phyloP scores from a whole-genome alignment of 1,284 basidiomycete species.

The Rhodotorula sp. region DNA sequence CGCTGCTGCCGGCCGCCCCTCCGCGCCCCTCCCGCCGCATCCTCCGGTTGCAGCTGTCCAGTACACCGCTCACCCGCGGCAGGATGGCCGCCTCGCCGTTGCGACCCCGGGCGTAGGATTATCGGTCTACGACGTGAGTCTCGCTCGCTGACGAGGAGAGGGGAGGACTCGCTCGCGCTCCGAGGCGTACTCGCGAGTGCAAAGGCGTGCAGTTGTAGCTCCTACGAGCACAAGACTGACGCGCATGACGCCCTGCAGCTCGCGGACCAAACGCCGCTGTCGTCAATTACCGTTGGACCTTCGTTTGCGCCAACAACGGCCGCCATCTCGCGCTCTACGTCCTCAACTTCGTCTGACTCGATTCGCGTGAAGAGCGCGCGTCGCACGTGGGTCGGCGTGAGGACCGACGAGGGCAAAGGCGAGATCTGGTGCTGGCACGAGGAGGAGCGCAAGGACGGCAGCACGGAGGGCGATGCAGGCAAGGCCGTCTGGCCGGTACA shows the following conservation, averaged over 20 bases:
- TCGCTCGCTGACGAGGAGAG: background rate
- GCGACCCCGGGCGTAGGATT: slow-evolving; percentile 23
- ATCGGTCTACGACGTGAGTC: slow-evolving; percentile 38
- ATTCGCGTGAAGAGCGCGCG: slow-evolving; percentile 36
- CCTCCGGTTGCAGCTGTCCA: slow-evolving; percentile 14
- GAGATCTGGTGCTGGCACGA: slow-evolving; percentile 44
- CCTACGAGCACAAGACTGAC: background rate
- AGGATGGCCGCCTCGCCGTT: slow-evolving; percentile 24
- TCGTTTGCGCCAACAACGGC: slow-evolving; percentile 35
- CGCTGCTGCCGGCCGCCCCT: background rate
- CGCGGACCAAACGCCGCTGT: slow-evolving; percentile 41
- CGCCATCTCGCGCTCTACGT: slow-evolving; percentile 34
- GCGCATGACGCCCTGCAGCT: slow-evolving; percentile 5
- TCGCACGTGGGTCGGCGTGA: slow-evolving; percentile 38
- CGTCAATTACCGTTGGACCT: slow-evolving; percentile 40
- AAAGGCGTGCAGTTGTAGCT: too few relatives aligned
- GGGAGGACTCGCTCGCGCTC: background rate
- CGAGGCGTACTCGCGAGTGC: background rate
- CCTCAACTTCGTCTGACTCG: slow-evolving; percentile 32
- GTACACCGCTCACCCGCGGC: slow-evolving; percentile 21
- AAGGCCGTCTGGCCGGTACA: slow-evolving; percentile 39
- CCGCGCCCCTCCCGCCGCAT: background rate
- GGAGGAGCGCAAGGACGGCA: slow-evolving; percentile 42
- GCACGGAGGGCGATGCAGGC: slow-evolving; percentile 31
- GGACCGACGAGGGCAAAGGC: slow-evolving; percentile 23